Evolutionary conservation across 108 stramenopile species (phyloP), one percentile per base, ranked within the genome.

Genomic region (Schizochytrium sp.): DNA sequence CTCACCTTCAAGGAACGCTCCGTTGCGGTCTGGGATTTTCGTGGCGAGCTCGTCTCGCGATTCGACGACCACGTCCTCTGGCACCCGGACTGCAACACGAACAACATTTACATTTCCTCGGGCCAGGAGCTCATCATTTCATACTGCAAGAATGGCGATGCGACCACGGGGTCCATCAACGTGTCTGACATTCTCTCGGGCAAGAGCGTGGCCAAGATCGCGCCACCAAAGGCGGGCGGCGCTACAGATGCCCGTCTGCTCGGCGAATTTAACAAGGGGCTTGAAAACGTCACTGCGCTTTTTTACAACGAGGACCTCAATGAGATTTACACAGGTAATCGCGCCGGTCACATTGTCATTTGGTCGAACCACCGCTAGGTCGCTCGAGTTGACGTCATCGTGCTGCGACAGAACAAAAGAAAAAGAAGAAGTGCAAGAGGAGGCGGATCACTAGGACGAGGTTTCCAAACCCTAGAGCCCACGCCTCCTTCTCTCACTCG

Each of bases 111-210:
- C 76, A 83, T 83, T 3, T 53, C 76, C 23, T 53, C 48, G n/a
- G 48, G 76, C n/a, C 76, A 83, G 28, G 76, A 83, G 45, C 51
- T 83, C 48, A 83, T 83, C 76, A 83, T 83, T 53, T 83, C 76
- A 10, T 83, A 83, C 76, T 83, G 76, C 28, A 47, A 53, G 76
- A 83, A 53, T 23, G 76, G 76, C 25, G 76, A 83, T 45, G 6
- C 45, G 23, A 0, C 45, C 51, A 6, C 23, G 8, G 76, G 76
- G n/a, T 83, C 76, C 48, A 83, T 83, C 76, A 83, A 83, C 51
- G 51, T 83, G 5, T 83, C 76, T 16, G 76, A 83, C 10, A 83
- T 83, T 12, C 51, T 28, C n/a, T 21, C 76, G 45, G 76, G 76
- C 48, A 83, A 83, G n/a, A 45, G 76, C 51, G n/a, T 83, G 19